phyloP scores from a whole-genome alignment of 2,329 filamentous ascomycete species.

The Penicillium sp. region DNA sequence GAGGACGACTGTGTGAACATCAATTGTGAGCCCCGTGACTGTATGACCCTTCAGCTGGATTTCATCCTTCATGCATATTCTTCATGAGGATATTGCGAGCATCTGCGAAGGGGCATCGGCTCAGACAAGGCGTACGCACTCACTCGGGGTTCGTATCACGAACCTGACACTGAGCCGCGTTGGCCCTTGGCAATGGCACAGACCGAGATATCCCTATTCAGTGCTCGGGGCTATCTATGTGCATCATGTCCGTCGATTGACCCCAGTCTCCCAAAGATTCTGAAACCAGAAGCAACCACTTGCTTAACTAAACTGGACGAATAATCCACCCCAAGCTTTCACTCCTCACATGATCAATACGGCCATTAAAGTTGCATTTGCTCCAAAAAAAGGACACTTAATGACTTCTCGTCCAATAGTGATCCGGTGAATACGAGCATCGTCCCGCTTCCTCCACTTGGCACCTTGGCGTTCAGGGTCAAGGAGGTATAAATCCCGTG shows the following conservation, averaged over 20 bases:
- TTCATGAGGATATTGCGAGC: background rate
- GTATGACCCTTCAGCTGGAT: background rate
- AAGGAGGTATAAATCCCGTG: background rate
- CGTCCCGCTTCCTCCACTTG: background rate
- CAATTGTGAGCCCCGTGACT: background rate
- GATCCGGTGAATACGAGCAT: background rate
- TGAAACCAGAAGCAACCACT: background rate
- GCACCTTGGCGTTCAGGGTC: conserved; percentile 7
- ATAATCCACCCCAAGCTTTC: background rate
- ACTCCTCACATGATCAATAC: background rate
- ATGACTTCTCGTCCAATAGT: background rate
- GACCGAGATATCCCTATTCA: background rate
- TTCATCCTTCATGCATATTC: background rate
- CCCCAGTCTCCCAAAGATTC: background rate
- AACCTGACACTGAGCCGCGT: background rate
- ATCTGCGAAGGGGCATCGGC: background rate
- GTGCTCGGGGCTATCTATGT: background rate
- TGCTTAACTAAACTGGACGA: too few relatives aligned
- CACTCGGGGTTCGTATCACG: background rate
- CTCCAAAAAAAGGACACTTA: background rate
- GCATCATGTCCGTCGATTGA: background rate
- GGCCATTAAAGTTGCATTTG: background rate
- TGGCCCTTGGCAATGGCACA: background rate
- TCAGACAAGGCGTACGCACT: background rate
- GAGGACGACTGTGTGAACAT: too few relatives aligned